Evolutionary conservation across 345 rosid genomes (phyloP), one percentile per base, ranked within the genome.

Genomic region (Aquilaria sinensis): DNA sequence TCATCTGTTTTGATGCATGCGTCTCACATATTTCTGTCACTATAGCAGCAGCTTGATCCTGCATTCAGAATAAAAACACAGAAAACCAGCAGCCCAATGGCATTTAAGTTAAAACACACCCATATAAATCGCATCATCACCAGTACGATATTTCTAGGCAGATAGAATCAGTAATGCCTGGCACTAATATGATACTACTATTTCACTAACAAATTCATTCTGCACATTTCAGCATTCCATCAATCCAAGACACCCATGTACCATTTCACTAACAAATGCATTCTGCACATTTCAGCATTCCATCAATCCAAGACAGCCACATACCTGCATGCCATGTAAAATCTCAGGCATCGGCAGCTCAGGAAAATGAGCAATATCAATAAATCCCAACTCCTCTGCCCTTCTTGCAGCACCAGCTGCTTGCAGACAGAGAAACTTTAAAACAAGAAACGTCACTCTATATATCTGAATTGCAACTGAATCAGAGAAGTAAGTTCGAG

Each of bases 311-410:
- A 16, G 23, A 37, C 51, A 63, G 11, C 6, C 12, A n/a, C 57
- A 29, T 74, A 93, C 97, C 97, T 93, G 96, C 65, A 90, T 63
- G 43, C 92, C 96, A 56, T 88, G 99, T 57, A 90, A 80, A 60
- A 94, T 90, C 73, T 90, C 92, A 5, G 91, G 97, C 92, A 90
- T 86, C 37, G 99, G 97, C 59, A 94, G 93, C 85, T 90, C 99
- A 0, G 97, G 96, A 74, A 90, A 81, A 74, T 79, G 82, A 68
- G 92, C 82, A 73, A 90, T 86, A 82, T 88, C 96, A 6, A 90
- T 77, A 76, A 81, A 88, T 51, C 89, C 96, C 73, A 88, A 79
- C 66, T 88, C 96, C 66, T 86, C 96, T 10, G 95, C 92, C 75
- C 97, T 80, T 75, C 73, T 81, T 65, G 90, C 87, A 57, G 88